Conservation (phyloP, 352 stramenopile genomes). For the Phytophthora fragariaefolia region DNA sequence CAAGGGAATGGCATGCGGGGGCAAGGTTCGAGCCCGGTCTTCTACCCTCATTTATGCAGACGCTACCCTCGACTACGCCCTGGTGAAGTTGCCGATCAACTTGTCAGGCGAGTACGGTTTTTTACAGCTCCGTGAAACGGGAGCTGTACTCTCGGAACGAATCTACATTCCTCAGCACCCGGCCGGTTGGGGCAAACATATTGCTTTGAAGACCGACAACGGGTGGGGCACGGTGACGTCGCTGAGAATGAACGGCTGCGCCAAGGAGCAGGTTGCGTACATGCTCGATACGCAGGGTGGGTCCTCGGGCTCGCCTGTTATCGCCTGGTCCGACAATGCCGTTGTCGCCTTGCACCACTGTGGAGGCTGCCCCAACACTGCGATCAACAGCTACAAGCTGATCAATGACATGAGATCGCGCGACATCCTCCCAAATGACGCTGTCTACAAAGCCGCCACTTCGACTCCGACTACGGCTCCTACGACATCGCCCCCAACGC, state of each 20-base stretch:
- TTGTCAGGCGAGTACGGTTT: constrained; percentile 57
- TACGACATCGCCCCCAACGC: constrained; percentile 25
- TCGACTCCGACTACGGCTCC: constrained; percentile 26
- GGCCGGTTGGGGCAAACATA: constrained; percentile 68
- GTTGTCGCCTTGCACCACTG: constrained; percentile 85
- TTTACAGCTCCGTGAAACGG: constrained; percentile 55
- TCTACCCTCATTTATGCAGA: constrained; percentile 49
- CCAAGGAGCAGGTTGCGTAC: constrained; percentile 68
- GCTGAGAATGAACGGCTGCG: constrained; percentile 50
- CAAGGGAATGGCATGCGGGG: constrained; percentile 46
- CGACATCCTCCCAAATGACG: constrained; percentile 52
- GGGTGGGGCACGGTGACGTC: constrained; percentile 56
- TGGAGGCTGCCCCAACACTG: constrained; percentile 81
- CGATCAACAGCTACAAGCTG: constrained; percentile 74
- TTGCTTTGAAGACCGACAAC: constrained; percentile 64
- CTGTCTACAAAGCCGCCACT: constrained; percentile 33
- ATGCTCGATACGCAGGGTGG: constrained; percentile 72
- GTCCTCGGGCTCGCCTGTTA: constrained; percentile 74
- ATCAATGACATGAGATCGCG: constrained; percentile 51
- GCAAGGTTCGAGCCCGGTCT: constrained; percentile 40
- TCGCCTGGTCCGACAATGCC: constrained; percentile 62
- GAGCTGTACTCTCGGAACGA: constrained; percentile 51
- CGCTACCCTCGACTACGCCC: constrained; percentile 59
- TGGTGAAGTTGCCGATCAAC: constrained; percentile 69
- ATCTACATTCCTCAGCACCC: constrained; percentile 79